phyloP scores from a whole-genome alignment of 352 stramenopile genomes.

The Phytophthora aleatoria region DNA sequence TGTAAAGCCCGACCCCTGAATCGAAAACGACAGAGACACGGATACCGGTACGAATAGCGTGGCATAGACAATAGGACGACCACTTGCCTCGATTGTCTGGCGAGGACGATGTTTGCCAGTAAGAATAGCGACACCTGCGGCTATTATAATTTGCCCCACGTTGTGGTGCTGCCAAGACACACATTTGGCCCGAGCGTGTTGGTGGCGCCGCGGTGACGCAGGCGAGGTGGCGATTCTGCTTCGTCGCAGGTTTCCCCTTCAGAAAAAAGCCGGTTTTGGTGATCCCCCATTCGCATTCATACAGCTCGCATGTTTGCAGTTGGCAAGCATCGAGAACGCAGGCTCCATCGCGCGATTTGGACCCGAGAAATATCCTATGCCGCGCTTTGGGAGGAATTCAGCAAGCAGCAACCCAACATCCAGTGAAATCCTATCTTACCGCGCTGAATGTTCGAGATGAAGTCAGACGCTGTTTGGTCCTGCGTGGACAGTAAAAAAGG shows the following conservation, averaged over 20 bases:
- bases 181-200: neutral
- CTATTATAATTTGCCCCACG: neutral
- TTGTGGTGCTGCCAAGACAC: neutral
- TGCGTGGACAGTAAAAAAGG: too few relatives aligned
- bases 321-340: neutral
- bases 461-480: neutral
- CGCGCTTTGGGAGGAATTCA: conserved; percentile 1
- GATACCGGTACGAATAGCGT: neutral
- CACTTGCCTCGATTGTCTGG: conserved; percentile 3
- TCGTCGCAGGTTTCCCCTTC: conserved; percentile 26
- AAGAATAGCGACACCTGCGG: conserved; percentile 4
- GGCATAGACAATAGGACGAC: conserved; percentile 21
- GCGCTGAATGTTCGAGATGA: conserved; percentile 8
- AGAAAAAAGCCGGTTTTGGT: conserved; percentile 14
- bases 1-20: neutral
- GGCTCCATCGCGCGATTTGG: neutral
- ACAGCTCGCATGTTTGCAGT: neutral
- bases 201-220: conserved; percentile 3
- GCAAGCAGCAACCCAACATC: neutral
- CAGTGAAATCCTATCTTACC: conserved; percentile 6
- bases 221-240: conserved; percentile 25
- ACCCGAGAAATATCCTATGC: neutral
- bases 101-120: conserved; percentile 6
- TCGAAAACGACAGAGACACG: conserved; percentile 5
- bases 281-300: neutral